phyloP scores from a whole-genome alignment of 495 filamentous ascomycete genomes.

The Aspergillus homomorphus region DNA sequence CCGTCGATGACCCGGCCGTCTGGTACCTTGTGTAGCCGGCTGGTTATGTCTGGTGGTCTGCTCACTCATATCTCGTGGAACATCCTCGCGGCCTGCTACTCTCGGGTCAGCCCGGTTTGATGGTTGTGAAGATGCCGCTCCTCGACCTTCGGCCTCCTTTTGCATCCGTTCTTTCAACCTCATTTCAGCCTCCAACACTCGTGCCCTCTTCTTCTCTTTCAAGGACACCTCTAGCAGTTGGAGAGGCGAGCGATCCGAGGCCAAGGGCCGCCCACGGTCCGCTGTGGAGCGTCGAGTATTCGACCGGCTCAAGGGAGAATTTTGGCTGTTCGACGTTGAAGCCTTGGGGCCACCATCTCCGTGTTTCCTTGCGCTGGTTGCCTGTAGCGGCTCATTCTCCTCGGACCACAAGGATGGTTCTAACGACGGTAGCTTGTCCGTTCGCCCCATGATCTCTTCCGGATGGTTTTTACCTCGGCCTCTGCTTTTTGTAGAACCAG shows the following conservation, averaged over 20 bases:
- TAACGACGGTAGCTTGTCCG: constrained; percentile 13
- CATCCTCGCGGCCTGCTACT: background rate
- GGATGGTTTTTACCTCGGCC: constrained; percentile 8
- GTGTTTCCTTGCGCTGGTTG: background rate
- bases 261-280: constrained; percentile 48
- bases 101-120: background rate
- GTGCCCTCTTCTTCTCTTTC: constrained; percentile 84
- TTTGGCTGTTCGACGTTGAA: constrained; percentile 13
- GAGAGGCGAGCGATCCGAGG: constrained; percentile 78
- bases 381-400: background rate
- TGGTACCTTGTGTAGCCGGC: constrained; percentile 5
- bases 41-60: background rate
- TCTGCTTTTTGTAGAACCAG: constrained; percentile 22
- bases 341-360: constrained; percentile 8
- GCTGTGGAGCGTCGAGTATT: constrained; percentile 38
- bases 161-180: constrained; percentile 48
- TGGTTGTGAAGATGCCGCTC: constrained; percentile 11
- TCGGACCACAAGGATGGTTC: constrained; percentile 7
- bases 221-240: constrained; percentile 88
- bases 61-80: background rate
- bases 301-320: constrained; percentile 29
- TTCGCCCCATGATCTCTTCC: constrained; percentile 5
- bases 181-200: constrained; percentile 74
- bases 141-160: constrained; percentile 25
- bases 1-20: constrained; percentile 2